Base-by-base conservation (phyloP, 805 yeast species). In the Kodamaea neixiangensis region DNA sequence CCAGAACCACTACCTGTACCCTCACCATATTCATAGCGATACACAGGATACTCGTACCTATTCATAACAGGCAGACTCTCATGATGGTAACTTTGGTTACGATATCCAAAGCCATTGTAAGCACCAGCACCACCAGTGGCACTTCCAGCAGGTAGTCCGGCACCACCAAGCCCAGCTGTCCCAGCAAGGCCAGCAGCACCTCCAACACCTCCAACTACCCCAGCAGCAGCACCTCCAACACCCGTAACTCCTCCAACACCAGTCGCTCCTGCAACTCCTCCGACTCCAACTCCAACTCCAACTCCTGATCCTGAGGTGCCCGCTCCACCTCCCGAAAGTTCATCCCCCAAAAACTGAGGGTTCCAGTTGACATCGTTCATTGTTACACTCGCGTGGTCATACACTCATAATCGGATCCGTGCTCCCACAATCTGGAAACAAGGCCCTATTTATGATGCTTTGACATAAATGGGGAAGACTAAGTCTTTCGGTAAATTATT, bases 331-430 rank as follows among this genome's bases (percentile, higher is more conserved):
- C 18, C 41, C 21, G 21, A 21, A 17, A 45, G 38, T 18, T 47
- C 49, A n/a, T 47, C 49, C 2, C 49, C 49, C 41, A 47, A 47
- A 37, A 47, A 47, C 39, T 47, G 49, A 19, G 45, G 49, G 49
- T 47, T 47, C 49, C 49, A 47, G 45, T 47, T 47, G 20, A 47
- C 49, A 42, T 47, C 49, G 31, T 47, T 47, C 49, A 47, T 47
- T 15, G 19, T 37, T 37, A 17, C 41, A 37, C 17, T 25, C 31
- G 13, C 35, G 45, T 42, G 29, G 34, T 42, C 45, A 42, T 42
- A 42, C 45, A 42, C 45, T 14, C 25, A 15, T 19, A 37, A 17
- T 37, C 19, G 17, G 41, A 7, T 37, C 41, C 31, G 31, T 25
- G 31, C 31, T 17, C 41, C 21, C 41, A 19, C 21, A 14, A 14